Evolutionary conservation across 2,329 filamentous ascomycete species (phyloP), one percentile per base, ranked within the genome.

Genomic region (Clarireedia sp.): DNA sequence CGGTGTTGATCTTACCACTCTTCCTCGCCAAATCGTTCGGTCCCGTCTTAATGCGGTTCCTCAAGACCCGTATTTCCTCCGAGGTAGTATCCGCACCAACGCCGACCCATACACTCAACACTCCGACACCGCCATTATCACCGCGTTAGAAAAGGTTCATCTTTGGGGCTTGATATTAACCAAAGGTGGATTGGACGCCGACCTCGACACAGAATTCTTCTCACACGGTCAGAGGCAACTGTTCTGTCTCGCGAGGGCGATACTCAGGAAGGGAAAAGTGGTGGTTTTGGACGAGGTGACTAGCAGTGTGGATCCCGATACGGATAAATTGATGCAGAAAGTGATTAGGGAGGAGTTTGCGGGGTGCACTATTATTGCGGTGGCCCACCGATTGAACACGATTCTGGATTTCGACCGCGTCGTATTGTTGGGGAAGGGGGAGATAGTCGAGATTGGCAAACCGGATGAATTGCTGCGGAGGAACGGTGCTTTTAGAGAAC

Each of bases 161-260:
- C 57, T 67, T 3, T 62, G 60, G 60, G 47, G 57, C 9, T 16
- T 61, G 2, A 54, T 65, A 10, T 23, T 16, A 4, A 51, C 29
- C 1, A 63, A 60, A 38, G 64, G 64, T 16, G 62, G 62, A 2
- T 51, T 66, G 3, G 60, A 64, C 14, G 55, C 57, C 2, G 45
- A 57, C 2, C 73, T 85, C 59, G 71, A 72, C n/a, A 69, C 74
- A 1, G 72, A 78, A 6, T 95, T 90, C 0, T 91, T 97, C 70
- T 77, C 74, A 0, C 72, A 75, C 44, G 77, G 78, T 1, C 73
- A 81, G 59, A 66, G 68, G 45, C 78, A 80, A 63, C 64, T 80
- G 0, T 74, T 79, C 53, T 73, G 71, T 26, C 66, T 80, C 10
- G 77, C 75, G 0, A 68, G 78, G 5, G 73, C 75, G 0, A 67